Percentiles rank a stretch among this genome's conserved stretches.
These are phyloP conservation scores for Camellia oleifera DNA, from an alignment of 179 eudicot genomes.

Conservation along the genomic window DNA sequence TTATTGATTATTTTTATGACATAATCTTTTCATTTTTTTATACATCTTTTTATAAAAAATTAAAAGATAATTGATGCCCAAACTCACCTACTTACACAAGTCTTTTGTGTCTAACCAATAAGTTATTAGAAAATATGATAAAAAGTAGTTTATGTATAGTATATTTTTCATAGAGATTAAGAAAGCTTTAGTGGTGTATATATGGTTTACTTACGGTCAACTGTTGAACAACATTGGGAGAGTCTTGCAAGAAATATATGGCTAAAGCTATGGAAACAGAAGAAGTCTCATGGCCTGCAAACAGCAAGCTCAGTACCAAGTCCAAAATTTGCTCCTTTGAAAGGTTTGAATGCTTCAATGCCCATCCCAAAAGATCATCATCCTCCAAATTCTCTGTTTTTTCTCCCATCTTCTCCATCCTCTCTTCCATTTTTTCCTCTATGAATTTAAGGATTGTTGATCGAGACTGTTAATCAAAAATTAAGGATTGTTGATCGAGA, in stretches of 20 bases:
- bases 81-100: too few species aligned
- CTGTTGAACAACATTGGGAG: slow-evolving; percentile 69
- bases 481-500: too few species aligned
- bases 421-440: slow-evolving; percentile 74
- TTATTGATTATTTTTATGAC: too few species aligned
- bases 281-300: slow-evolving; percentile 99
- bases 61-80: too few species aligned
- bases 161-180: too few species aligned
- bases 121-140: too few species aligned
- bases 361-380: slow-evolving; percentile 96
- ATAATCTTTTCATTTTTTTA: too few species aligned
- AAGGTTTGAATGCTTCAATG: slow-evolving; percentile 70
- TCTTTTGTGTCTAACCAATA: too few species aligned
- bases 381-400: slow-evolving; percentile 26
- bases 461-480: slow-evolving; percentile 38
- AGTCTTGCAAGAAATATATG: slow-evolving; percentile 76
- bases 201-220: slow-evolving; percentile 50
- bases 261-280: slow-evolving; percentile 92
- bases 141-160: too few species aligned
- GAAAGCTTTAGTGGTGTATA: background rate
- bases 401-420: slow-evolving; percentile 31
- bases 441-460: slow-evolving; percentile 74
- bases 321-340: slow-evolving; percentile 92
- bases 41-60: too few species aligned
- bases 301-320: slow-evolving; percentile 80